Evolutionary conservation across 306 rosid species (phyloP).

Genomic region (Bauhinia variegata): DNA sequence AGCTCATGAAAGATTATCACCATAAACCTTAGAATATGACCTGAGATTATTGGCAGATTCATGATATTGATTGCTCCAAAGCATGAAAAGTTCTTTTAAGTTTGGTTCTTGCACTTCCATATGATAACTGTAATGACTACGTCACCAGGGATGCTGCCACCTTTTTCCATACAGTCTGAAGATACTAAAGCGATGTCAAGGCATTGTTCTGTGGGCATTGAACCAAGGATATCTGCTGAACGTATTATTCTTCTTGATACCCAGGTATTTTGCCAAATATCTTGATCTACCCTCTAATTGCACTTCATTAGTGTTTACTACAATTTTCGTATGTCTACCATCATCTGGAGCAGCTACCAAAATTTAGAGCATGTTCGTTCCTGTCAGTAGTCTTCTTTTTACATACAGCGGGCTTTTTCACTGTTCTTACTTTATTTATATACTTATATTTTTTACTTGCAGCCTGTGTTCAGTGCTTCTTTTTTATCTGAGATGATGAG

Average conservation of each 20-base stretch:
- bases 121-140: conserved; percentile 25
- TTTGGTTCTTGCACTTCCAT: conserved; percentile 10
- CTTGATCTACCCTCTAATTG: too few relatives aligned
- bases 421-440: not conserved
- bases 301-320: not conserved
- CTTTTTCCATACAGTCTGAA: conserved; percentile 66
- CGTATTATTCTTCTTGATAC: conserved; percentile 88
- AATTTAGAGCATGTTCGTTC: not conserved
- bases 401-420: not conserved
- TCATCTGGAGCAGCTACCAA: not conserved
- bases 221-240: conserved; percentile 81
- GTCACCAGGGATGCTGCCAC: conserved; percentile 78
- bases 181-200: conserved; percentile 79
- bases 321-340: not conserved
- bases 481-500: conserved; percentile 84
- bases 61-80: not conserved
- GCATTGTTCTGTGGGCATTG: conserved; percentile 84
- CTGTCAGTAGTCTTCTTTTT: not conserved
- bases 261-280: conserved; percentile 53
- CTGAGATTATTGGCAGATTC: not conserved
- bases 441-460: conserved; percentile 36
- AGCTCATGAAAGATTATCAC: not conserved
- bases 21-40: not conserved
- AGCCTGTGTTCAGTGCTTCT: conserved; percentile 87
- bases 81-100: not conserved